Evolutionary conservation across 2,329 filamentous ascomycete species (phyloP), one percentile per base, ranked within the genome.

Genomic region (Boeremia lycopersici): DNA sequence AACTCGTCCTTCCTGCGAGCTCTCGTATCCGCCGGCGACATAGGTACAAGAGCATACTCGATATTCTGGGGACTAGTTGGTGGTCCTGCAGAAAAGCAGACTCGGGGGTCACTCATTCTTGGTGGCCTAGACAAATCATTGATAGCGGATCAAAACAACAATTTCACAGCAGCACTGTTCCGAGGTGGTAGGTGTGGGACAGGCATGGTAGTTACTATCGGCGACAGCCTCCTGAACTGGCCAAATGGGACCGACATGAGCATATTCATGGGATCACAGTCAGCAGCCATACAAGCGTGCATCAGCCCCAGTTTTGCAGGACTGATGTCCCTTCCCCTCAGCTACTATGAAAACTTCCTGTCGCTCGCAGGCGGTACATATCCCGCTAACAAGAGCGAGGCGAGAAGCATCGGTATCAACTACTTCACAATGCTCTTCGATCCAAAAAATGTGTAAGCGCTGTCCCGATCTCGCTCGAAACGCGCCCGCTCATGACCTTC

Each of bases 51-150:
- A 15, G 64, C 62, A 13, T 74, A 69, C 59, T 67, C 66, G 23
- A 62, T 71, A n/a, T 74, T 71, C 45, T 75, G 68, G 64, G 73
- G 71, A 13, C 53, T 62, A 11, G 60, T 60, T 19, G 65, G 64
- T 31, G 54, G 56, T 45, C 49, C 55, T 6, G 30, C 53, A n/a
- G 63, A 47, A 45, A 48, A 48, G 46, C 59, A 70, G 49, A 56
- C 62, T 29, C 53, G 56, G 15, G 69, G 69, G 11, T 64, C 56
- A 19, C 45, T 74, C 9, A 57, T 73, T 17, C 53, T 74, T n/a
- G 70, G 70, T 33, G 69, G 71, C 40, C 40, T 60, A 30, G 57
- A 60, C 35, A 57, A 43, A 52, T 51, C 53, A 25, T 49, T 60
- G 28, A 60, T 60, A 15, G 46, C 29, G 15, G 49, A 60, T 52